phyloP scores from a whole-genome alignment of 495 filamentous ascomycete genomes.

The Penicilliopsis zonata region DNA sequence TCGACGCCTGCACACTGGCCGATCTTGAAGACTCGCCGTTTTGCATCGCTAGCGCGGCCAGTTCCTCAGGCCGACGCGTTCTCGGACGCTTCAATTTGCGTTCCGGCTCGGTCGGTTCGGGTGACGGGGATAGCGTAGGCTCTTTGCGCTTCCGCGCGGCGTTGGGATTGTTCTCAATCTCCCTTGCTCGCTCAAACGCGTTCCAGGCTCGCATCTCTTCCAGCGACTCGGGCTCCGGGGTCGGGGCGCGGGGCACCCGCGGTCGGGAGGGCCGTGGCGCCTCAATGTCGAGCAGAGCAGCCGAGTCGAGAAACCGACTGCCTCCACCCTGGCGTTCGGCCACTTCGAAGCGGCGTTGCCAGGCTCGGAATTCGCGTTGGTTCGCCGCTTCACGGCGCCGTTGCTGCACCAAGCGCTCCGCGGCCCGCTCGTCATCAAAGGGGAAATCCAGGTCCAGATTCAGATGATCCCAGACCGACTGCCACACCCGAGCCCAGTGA shows the following conservation, averaged over 20 bases:
- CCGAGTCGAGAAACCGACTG: slow-evolving; percentile 55
- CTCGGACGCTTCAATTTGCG: slow-evolving; percentile 77
- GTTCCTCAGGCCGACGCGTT: slow-evolving; percentile 44
- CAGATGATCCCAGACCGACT: slow-evolving; percentile 50
- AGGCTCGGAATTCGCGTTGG: slow-evolving; percentile 54
- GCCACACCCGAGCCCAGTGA: slow-evolving; percentile 58
- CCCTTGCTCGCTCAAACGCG: slow-evolving; percentile 70
- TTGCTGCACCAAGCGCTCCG: slow-evolving; percentile 35
- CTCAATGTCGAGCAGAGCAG: slow-evolving; percentile 36
- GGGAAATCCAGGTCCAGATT: slow-evolving; percentile 83
- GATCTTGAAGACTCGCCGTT: slow-evolving; percentile 35
- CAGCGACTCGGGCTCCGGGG: slow-evolving; percentile 51
- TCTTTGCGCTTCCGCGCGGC: slow-evolving; percentile 64
- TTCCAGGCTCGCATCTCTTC: slow-evolving; percentile 85
- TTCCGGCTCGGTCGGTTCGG: slow-evolving; percentile 51
- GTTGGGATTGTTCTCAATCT: slow-evolving; percentile 44
- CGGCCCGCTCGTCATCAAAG: slow-evolving; percentile 59
- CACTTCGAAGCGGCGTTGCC: slow-evolving; percentile 70
- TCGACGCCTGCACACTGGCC: slow-evolving; percentile 15
- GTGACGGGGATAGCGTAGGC: slow-evolving; percentile 57
- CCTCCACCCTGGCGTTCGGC: slow-evolving; percentile 70
- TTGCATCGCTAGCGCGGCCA: slow-evolving; percentile 28
- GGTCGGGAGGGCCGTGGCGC: slow-evolving; percentile 31
- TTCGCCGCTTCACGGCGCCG: slow-evolving; percentile 48
- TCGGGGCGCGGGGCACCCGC: slow-evolving; percentile 31